Evolutionary conservation across 2,329 filamentous ascomycete genomes (phyloP).

Genomic region (Beauveria sp.): DNA sequence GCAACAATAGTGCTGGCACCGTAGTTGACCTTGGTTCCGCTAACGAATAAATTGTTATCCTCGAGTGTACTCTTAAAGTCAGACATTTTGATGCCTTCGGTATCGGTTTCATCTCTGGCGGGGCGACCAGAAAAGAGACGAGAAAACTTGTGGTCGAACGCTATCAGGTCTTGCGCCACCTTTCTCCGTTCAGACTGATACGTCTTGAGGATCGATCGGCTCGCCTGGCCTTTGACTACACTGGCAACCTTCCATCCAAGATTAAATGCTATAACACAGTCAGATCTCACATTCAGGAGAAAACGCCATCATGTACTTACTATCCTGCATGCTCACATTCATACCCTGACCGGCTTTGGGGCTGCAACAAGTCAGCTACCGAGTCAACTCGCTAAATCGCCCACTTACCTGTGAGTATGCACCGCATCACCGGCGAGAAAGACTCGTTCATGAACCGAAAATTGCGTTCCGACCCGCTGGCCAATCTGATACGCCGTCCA

Average conservation of each 20-base stretch:
- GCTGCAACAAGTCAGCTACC: background rate
- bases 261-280: conserved; percentile 33
- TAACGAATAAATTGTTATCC: conserved; percentile 53
- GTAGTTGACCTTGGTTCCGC: conserved; percentile 52
- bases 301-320: background rate
- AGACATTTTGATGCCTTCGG: conserved; percentile 53
- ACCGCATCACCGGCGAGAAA: conserved; percentile 66
- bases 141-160: conserved; percentile 52
- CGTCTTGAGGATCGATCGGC: conserved; percentile 36
- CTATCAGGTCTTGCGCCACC: conserved; percentile 59
- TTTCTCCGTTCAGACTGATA: conserved; percentile 46
- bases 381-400: too few relatives aligned
- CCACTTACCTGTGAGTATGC: conserved; percentile 33
- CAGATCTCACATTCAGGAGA: background rate
- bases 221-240: conserved; percentile 36
- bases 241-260: conserved; percentile 49
- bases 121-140: conserved; percentile 50
- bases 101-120: conserved; percentile 51
- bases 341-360: conserved; percentile 65
- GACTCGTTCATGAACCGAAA: conserved; percentile 48
- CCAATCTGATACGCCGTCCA: conserved; percentile 66
- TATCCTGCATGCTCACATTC: conserved; percentile 66
- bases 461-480: conserved; percentile 53
- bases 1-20: conserved; percentile 46
- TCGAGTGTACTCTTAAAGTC: conserved; percentile 55